Evolutionary conservation across 2,329 filamentous ascomycete species (phyloP).

Genomic region (Talaromyces sp.): DNA sequence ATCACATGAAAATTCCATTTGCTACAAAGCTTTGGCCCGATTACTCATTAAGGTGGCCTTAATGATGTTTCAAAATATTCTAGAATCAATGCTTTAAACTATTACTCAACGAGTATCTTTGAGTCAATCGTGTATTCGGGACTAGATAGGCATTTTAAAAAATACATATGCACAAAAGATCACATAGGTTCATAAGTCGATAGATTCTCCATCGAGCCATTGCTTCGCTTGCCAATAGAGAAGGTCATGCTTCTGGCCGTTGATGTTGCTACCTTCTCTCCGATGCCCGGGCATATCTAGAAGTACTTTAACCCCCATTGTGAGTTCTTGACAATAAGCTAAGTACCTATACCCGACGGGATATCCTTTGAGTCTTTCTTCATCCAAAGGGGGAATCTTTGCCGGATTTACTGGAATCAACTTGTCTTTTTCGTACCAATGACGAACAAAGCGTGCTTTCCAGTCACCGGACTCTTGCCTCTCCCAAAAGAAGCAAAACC

Average conservation of each 20-base stretch:
- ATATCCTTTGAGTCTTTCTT: slow-evolving; percentile 40
- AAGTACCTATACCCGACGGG: slow-evolving; percentile 47
- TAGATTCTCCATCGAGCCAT: slow-evolving; percentile 42
- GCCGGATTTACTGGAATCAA: slow-evolving; percentile 46
- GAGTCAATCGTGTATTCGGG: slow-evolving; percentile 43
- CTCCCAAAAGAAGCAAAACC: slow-evolving; percentile 48
- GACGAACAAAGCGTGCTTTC: slow-evolving; percentile 46
- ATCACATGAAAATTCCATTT: slow-evolving; percentile 49
- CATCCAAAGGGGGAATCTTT: slow-evolving; percentile 42
- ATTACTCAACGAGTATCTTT: slow-evolving; percentile 70
- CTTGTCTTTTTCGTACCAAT: slow-evolving; percentile 56
- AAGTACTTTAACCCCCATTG: slow-evolving; percentile 46
- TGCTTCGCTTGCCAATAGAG: slow-evolving; percentile 45
- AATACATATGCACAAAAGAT: background rate
- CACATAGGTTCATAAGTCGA: background rate
- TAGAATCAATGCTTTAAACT: slow-evolving; percentile 59
- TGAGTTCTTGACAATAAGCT: slow-evolving; percentile 44
- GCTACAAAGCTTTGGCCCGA: slow-evolving; percentile 56
- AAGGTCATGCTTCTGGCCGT: slow-evolving; percentile 45
- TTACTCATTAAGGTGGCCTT: slow-evolving; percentile 54
- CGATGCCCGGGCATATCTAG: slow-evolving; percentile 47
- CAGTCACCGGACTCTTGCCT: slow-evolving; percentile 39
- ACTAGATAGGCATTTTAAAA: too few species aligned
- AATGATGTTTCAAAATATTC: slow-evolving; percentile 56
- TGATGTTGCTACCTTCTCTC: slow-evolving; percentile 33